Base-by-base conservation (phyloP, 495 filamentous ascomycete species). In the Cairneyella variabilis region DNA sequence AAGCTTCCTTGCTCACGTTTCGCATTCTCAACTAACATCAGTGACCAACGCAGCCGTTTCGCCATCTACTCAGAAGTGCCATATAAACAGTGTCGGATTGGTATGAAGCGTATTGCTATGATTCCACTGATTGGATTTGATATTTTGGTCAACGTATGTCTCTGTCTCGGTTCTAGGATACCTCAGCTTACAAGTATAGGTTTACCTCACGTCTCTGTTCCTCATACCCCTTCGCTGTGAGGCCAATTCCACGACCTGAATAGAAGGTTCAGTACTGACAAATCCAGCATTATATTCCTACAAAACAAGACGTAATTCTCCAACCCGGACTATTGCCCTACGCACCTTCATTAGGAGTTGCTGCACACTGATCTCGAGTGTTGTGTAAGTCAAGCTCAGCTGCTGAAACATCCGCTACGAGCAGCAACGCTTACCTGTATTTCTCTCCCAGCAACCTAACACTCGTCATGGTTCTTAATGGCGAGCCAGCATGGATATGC, bases 401-500 rank as follows among this genome's bases (percentile, higher is more conserved):
- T n/a, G n/a, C n/a, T n/a, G n/a, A n/a, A n/a, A n/a, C n/a, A n/a
- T n/a, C n/a, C n/a, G n/a, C n/a, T n/a, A n/a, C n/a, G n/a, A n/a
- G n/a, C n/a, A n/a, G n/a, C n/a, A n/a, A n/a, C n/a, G n/a, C n/a
- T n/a, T n/a, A n/a, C n/a, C n/a, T n/a, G n/a, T n/a, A n/a, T n/a
- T n/a, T 8, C 14, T 42, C 21, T 44, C 36, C 8, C 25, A 77
- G 74, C n/a, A 81, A 81, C 60, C 63, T 81, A 7, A 69, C 72
- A 9, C 67, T 78, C 0, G 66, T 79, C 16, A 72, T 75, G 66
- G 69, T 65, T 0, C 69, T 78, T 9, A 62, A 74, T 30, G 76
- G 77, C 32, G 77, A 81, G 52, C 77, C 71, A 3, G 76, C 71
- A 25, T 81, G 77, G 77, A 70, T 79, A 10, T 81, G 72, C 58